Evolutionary conservation across 306 rosid genomes (phyloP), one percentile per base, ranked within the genome.

Genomic region (Dryas drummondii): DNA sequence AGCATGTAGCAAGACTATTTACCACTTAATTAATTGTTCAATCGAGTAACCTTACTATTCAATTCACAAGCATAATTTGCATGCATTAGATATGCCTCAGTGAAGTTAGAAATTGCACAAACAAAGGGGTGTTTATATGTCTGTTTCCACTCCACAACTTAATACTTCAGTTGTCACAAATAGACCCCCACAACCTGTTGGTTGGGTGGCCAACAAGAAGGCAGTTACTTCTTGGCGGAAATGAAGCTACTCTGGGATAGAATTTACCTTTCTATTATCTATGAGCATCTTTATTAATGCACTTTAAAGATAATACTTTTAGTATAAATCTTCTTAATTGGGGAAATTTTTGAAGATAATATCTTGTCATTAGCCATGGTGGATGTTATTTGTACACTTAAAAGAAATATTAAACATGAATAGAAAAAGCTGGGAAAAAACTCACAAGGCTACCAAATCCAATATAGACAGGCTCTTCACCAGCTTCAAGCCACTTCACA

Each of bases 361-460:
- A 32, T 32, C 37, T 32, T 32, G 37, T 32, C 37, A 32, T 32
- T 32, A 32, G 2, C 37, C 37, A 2, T 32, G 37, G 37, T 32
- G 37, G 37, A 32, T 32, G 37, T 32, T 32, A 32, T 32, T 32
- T 32, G 37, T 32, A 32, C 37, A 32, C 37, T 32, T 32, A 32
- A 26, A 11, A 27, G 27, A 41, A 58, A 22, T 17, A 71, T 53
- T 56, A 47, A 60, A 49, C 16, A 44, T 45, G 57, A 42, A 22
- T 26, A 61, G 16, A 11, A 3, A 63, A 60, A 11, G 50, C 19
- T 27, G 22, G 27, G 9, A 50, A 46, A 32, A 82, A 71, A 82
- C 98, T 91, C 87, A 94, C 98, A 72, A 94, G 97, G 90, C 98
- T 94, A 44, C 98, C 98, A 78, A 94, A 94, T 84, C 98, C 98